These are phyloP conservation scores for Colletotrichum sp. DNA, from an alignment of 2,329 filamentous ascomycete species.

Conservation along the genomic window DNA sequence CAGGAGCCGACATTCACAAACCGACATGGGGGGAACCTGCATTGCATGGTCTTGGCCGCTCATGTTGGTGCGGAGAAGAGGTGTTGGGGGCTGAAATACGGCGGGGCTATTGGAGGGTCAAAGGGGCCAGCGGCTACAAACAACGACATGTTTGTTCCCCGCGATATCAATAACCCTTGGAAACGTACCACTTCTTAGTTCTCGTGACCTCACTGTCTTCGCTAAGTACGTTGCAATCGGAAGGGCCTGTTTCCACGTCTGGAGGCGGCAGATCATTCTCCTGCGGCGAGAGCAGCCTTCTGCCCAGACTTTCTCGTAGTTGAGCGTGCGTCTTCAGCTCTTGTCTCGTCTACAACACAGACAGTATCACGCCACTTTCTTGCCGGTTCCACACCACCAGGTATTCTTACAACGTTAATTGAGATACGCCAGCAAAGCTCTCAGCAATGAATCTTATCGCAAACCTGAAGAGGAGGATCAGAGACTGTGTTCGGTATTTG, in stretches of 20 bases:
- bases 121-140: background rate
- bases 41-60: background rate
- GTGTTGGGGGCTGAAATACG: background rate
- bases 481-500: background rate
- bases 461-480: background rate
- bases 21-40: background rate
- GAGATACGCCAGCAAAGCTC: background rate
- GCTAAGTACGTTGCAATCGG: background rate
- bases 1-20: background rate
- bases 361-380: background rate
- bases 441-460: background rate
- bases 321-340: background rate
- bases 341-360: background rate
- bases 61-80: background rate
- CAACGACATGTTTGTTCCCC: background rate
- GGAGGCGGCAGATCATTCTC: background rate
- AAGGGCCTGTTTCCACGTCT: background rate
- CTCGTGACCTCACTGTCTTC: rapidly evolving
- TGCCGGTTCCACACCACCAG: background rate
- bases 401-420: background rate
- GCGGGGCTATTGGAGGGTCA: background rate
- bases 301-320: rapidly evolving
- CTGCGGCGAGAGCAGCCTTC: background rate
- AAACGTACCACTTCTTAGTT: background rate
- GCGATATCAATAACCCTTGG: background rate